Evolutionary conservation across 2,329 filamentous ascomycete genomes (phyloP), one percentile per base, ranked within the genome.

Genomic region (Zopfia rhizophila): DNA sequence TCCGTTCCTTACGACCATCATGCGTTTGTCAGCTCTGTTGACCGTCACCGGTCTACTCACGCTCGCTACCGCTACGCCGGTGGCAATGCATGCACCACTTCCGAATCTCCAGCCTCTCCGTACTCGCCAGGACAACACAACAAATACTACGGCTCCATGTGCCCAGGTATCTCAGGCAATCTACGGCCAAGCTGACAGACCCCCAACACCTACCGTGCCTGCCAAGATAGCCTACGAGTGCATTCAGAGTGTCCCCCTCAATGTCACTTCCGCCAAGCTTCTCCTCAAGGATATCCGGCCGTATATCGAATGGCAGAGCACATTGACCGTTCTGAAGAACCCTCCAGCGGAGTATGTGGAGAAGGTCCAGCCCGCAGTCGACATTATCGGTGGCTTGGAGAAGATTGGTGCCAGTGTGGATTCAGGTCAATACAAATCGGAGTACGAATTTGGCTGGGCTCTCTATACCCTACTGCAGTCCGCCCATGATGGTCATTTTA

Each of bases 401-500:
- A 50, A 63, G 13, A 73, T 78, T 24, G 66, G 64, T 22, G 53
- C 58, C 7, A 68, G 72, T 5, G 66, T 76, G 12, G 61, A 68
- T 23, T 55, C 61, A 13, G 70, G 68, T 12, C 52, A 54, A 11
- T 75, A 73, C 53, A 56, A 56, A 23, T 72, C 57, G 36, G 75
- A 78, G 47, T 77, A 76, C 40, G 66, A 69, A 13, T 79, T 78
- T 50, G 75, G 75, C 7, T 74, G 64, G 51, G 80, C 81, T 19
- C 72, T 89, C 2, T 79, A 81, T 45, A 67, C 75, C 24, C 66
- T 83, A 11, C 76, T 86, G 35, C 74, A 75, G 14, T 75, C 75
- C 2, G 80, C 82, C 2, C 84, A 88, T 55, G 86, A 90, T 61
- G 84, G 85, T 2, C 87, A 90, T 61, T 84, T 87, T 45, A 63